phyloP scores from a whole-genome alignment of 306 rosid genomes.

The Coriaria nepalensis region DNA sequence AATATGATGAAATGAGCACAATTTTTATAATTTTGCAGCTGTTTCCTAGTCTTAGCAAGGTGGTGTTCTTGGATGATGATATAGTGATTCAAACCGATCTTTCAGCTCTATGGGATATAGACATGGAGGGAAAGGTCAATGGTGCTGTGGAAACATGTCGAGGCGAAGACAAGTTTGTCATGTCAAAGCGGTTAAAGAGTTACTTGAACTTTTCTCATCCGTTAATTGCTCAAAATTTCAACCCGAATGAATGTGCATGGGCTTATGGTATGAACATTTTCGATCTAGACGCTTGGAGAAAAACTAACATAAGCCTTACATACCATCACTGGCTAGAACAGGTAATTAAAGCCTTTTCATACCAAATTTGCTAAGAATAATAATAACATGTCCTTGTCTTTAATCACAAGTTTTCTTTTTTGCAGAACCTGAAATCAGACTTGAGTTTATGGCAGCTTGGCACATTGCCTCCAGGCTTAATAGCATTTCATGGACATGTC shows the following conservation, averaged over 20 bases:
- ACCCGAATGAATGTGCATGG: constrained; percentile 88
- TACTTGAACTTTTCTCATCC: constrained; percentile 98
- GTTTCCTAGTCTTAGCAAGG: constrained; percentile 86
- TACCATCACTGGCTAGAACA: constrained; percentile 86
- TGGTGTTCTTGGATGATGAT: constrained; percentile 96
- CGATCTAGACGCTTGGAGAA: constrained; percentile 94
- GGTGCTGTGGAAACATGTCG: constrained; percentile 95
- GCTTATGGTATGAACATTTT: constrained; percentile 99
- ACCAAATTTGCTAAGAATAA: no score
- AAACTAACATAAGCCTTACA: constrained; percentile 77
- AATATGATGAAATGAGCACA: no score
- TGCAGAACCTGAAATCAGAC: constrained; percentile 93
- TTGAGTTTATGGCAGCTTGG: constrained; percentile 98
- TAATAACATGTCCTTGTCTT: no score
- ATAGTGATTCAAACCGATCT: constrained; percentile 95
- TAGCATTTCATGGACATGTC: constrained; percentile 93
- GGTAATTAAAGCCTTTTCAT: constrained; percentile 27
- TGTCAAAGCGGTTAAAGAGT: constrained; percentile 84
- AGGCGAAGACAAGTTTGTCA: constrained; percentile 91
- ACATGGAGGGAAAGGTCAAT: constrained; percentile 82
- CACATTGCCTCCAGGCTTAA: constrained; percentile 94
- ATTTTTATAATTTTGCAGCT: no score
- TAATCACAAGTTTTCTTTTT: constrained; percentile 7
- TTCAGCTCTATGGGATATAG: constrained; percentile 89
- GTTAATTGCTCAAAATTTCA: constrained; percentile 39